Percentiles rank a stretch among this genome's conserved stretches.
These are phyloP conservation scores for Leccinellum luteum DNA, from an alignment of 768 basidiomycete genomes.

Conservation along the genomic window DNA sequence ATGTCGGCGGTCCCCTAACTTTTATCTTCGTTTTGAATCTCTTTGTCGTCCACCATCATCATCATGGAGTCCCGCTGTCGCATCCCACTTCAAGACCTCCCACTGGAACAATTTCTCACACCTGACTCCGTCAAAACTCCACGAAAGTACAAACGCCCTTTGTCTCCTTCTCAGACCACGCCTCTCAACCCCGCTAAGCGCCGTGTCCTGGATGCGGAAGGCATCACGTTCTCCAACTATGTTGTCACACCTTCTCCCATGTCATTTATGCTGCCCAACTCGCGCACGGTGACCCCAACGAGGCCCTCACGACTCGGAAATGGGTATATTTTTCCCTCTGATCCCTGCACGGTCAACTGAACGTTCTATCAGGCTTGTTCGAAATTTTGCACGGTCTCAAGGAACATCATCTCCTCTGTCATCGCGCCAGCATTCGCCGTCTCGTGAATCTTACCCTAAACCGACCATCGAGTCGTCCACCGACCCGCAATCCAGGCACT, in stretches of 20 bases:
- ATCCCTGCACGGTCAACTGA: constrained; percentile 36
- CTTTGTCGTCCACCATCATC: constrained; percentile 1
- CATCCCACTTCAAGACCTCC: constrained; percentile 56
- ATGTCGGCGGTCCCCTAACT: constrained; percentile 27
- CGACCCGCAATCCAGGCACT: constrained; percentile 58
- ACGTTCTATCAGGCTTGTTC: constrained; percentile 8
- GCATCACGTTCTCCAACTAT: constrained; percentile 36
- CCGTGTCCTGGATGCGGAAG: constrained; percentile 58
- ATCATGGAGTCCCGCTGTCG: constrained; percentile 34
- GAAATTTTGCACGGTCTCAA: constrained; percentile 7
- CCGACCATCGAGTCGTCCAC: constrained; percentile 38
- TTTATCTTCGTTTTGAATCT: constrained; percentile 13
- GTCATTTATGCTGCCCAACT: constrained; percentile 32
- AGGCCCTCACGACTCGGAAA: constrained; percentile 33
- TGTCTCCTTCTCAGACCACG: constrained; percentile 50
- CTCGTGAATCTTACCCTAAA: constrained; percentile 23
- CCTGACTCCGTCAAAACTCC: constrained; percentile 27
- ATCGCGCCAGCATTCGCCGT: constrained; percentile 12
- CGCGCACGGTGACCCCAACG: constrained; percentile 27
- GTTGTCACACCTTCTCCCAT: constrained; percentile 18
- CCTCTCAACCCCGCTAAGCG: constrained; percentile 66
- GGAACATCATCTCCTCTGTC: constrained; percentile 11
- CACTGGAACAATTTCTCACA: constrained; percentile 54
- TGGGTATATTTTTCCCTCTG: constrained; percentile 27
- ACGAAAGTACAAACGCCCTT: constrained; percentile 55